phyloP scores from a whole-genome alignment of 164 flowering plant genomes.

The Vitis cinerea region DNA sequence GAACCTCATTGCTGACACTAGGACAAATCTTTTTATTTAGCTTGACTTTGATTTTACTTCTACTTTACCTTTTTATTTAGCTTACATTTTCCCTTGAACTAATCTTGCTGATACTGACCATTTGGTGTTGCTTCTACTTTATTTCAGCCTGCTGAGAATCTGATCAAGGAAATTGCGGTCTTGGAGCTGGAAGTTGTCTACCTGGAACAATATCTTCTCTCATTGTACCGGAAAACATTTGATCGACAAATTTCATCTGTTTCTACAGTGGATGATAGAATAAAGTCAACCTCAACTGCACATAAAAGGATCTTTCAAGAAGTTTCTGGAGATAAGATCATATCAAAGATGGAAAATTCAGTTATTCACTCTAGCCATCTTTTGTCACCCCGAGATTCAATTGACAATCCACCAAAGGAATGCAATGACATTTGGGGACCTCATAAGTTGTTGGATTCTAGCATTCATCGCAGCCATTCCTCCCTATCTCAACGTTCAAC shows the following conservation, averaged over 20 bases:
- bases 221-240: constrained; percentile 50
- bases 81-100: background rate
- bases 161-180: constrained; percentile 73
- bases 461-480: constrained; percentile 48
- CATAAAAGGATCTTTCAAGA: constrained; percentile 15
- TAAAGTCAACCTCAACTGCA: constrained; percentile 11
- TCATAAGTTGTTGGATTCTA: constrained; percentile 26
- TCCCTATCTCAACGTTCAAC: constrained; percentile 48
- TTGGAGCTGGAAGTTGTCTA: constrained; percentile 71
- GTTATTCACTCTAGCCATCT: constrained; percentile 2
- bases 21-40: background rate
- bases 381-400: constrained; percentile 10
- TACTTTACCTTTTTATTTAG: background rate
- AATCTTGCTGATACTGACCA: too few species aligned
- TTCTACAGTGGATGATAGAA: constrained; percentile 14
- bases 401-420: constrained; percentile 7
- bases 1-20: too few species aligned
- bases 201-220: constrained; percentile 78
- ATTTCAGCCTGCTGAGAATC: constrained; percentile 64
- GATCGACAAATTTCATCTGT: constrained; percentile 18
- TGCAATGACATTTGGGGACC: constrained; percentile 14
- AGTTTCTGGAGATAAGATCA: constrained; percentile 11
- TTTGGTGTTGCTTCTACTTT: background rate
- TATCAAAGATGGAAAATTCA: constrained; percentile 10
- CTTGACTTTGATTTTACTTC: background rate